phyloP scores from a whole-genome alignment of 1,284 basidiomycete genomes.

The Ceratobasidium sp. region DNA sequence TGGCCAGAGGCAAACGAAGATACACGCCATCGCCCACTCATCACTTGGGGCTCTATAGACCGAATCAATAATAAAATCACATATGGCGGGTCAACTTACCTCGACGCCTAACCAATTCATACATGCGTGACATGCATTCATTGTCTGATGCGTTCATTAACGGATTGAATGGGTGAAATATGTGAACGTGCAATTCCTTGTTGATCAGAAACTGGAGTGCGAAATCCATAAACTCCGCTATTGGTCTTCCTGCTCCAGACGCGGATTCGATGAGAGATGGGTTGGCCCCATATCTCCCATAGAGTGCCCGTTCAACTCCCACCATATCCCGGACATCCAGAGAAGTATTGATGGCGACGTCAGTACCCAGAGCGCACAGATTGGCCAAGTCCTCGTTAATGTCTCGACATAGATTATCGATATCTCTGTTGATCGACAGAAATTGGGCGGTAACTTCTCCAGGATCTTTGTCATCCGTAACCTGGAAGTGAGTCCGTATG shows the following conservation, averaged over 20 bases:
- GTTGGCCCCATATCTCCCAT: neutral
- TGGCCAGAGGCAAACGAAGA: constrained; percentile 5
- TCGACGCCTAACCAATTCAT: constrained; percentile 18
- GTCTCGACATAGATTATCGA: constrained; percentile 22
- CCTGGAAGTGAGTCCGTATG: constrained; percentile 21
- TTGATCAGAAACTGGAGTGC: constrained; percentile 26
- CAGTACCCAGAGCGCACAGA: neutral
- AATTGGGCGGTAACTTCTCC: constrained; percentile 22
- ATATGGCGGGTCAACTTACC: neutral
- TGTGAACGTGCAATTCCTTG: neutral
- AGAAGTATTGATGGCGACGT: constrained; percentile 1
- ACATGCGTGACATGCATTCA: neutral
- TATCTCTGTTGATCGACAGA: constrained; percentile 31
- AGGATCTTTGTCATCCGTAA: constrained; percentile 22
- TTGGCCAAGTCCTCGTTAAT: constrained; percentile 32
- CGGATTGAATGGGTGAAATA: constrained; percentile 33
- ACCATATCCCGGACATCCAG: constrained; percentile 21
- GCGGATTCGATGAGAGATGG: constrained; percentile 24
- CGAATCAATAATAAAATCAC: neutral
- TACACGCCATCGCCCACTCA: constrained; percentile 29
- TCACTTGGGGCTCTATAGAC: constrained; percentile 17
- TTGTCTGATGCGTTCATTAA: constrained; percentile 4
- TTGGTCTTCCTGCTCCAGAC: constrained; percentile 20
- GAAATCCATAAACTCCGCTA: constrained; percentile 36
- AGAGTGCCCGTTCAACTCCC: neutral